A percentile compares a stretch with the other conserved stretches of the same genome.
Conservation (phyloP, 371 early-diverging fungal species). For the Syncephalastrum contaminatum region DNA sequence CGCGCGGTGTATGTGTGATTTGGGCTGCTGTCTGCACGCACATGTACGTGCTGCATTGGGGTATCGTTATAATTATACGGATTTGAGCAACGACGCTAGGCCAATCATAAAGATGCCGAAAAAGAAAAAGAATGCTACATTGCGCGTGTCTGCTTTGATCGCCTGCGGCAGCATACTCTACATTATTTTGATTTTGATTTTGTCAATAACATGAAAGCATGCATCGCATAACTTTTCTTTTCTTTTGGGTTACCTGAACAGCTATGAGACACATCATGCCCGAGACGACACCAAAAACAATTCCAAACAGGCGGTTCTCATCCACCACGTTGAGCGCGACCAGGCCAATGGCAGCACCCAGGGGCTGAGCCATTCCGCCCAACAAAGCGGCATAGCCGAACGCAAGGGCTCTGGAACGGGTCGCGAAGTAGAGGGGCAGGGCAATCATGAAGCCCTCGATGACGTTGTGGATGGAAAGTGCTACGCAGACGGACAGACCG, state of each 20-base stretch:
- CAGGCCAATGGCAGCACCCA: conserved; percentile 62
- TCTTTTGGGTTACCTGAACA: conserved; percentile 29
- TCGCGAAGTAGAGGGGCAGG: conserved; percentile 70
- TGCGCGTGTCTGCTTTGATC: conserved; percentile 44
- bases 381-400: conserved; percentile 63
- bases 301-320: conserved; percentile 48
- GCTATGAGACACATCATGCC: conserved; percentile 77
- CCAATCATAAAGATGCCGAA: conserved; percentile 58
- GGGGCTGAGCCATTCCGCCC: conserved; percentile 68
- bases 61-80: conserved; percentile 22
- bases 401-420: conserved; percentile 55
- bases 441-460: conserved; percentile 83
- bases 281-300: conserved; percentile 55
- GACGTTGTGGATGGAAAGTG: conserved; percentile 78
- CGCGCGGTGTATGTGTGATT: too few relatives aligned
- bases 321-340: conserved; percentile 41
- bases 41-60: conserved; percentile 16
- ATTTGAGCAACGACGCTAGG: conserved; percentile 38
- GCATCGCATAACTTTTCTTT: conserved; percentile 1
- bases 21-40: conserved; percentile 10
- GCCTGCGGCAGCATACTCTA: conserved; percentile 59
- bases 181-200: not conserved
- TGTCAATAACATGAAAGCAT: not conserved
- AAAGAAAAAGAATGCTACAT: conserved; percentile 57
- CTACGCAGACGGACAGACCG: conserved; percentile 70